A percentile compares a stretch with the other conserved stretches of the same genome.
phyloP scores from a whole-genome alignment of 1,139 yeast genomes.

The Nakaseomyces kungkrabaensis region DNA sequence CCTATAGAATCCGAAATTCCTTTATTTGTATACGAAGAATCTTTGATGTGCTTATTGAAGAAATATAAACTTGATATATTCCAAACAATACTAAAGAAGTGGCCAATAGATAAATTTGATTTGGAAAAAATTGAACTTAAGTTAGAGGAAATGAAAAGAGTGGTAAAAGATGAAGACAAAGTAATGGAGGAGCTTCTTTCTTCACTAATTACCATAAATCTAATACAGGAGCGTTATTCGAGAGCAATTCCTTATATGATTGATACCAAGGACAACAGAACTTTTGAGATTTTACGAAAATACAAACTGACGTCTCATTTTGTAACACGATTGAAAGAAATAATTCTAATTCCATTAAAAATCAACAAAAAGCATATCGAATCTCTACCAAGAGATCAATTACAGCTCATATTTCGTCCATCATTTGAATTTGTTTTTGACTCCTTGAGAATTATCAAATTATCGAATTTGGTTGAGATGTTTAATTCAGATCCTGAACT shows the following conservation, averaged over 20 bases:
- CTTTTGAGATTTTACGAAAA: conserved; percentile 46
- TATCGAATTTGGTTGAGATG: neutral
- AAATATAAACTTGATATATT: conserved; percentile 32
- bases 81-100: conserved; percentile 36
- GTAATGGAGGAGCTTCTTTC: neutral
- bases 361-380: neutral
- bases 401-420: conserved; percentile 35
- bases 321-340: conserved; percentile 40
- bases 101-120: conserved; percentile 56
- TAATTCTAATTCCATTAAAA: conserved; percentile 37
- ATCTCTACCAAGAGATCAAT: conserved; percentile 13
- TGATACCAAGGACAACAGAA: conserved; percentile 42
- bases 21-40: conserved; percentile 41
- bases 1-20: neutral
- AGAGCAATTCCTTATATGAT: conserved; percentile 59
- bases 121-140: conserved; percentile 35
- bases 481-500: neutral
- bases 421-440: conserved; percentile 38
- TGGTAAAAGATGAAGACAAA: neutral
- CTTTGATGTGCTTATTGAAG: conserved; percentile 43
- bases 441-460: neutral
- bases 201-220: neutral
- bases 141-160: conserved; percentile 36
- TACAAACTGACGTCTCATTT: conserved; percentile 53
- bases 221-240: conserved; percentile 35